phyloP scores from a whole-genome alignment of 148 eudicot species.

The Fagopyrum tataricum region DNA sequence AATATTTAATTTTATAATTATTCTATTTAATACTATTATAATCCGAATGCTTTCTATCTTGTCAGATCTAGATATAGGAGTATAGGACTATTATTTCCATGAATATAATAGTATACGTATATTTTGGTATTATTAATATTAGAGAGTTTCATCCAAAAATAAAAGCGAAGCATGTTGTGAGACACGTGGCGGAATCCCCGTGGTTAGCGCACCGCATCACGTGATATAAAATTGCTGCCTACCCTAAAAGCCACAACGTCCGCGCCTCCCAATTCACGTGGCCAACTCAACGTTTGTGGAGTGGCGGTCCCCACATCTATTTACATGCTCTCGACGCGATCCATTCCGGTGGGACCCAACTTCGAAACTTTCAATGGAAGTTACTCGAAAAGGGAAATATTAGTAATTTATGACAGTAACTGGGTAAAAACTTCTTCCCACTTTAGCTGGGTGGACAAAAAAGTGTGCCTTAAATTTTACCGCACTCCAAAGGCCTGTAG shows the following conservation, averaged over 20 bases:
- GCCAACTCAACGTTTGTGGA: slow-evolving; percentile 61
- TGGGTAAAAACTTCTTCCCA: no score
- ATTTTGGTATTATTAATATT: not conserved
- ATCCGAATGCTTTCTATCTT: not conserved
- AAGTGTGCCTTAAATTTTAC: no score
- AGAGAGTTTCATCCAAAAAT: not conserved
- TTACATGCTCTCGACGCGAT: not conserved
- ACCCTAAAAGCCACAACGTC: slow-evolving; percentile 15
- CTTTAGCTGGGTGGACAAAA: no score
- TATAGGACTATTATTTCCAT: no score
- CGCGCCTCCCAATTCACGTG: slow-evolving; percentile 87
- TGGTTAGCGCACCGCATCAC: slow-evolving; percentile 55
- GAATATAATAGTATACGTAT: no score
- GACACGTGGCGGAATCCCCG: slow-evolving; percentile 45
- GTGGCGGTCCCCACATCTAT: slow-evolving; percentile 35
- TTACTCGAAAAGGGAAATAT: not conserved
- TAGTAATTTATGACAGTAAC: not conserved
- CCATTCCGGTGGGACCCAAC: not conserved
- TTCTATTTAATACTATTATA: not conserved
- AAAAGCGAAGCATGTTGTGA: not conserved
- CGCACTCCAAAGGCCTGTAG: no score
- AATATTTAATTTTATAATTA: no score
- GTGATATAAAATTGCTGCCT: slow-evolving; percentile 45
- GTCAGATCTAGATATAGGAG: not conserved
- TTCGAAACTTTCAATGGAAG: not conserved